A percentile compares a stretch with the other conserved stretches of the same genome.
Evolutionary conservation across 129 eudicot species (phyloP).

Genomic region (Lactuca sativa): DNA sequence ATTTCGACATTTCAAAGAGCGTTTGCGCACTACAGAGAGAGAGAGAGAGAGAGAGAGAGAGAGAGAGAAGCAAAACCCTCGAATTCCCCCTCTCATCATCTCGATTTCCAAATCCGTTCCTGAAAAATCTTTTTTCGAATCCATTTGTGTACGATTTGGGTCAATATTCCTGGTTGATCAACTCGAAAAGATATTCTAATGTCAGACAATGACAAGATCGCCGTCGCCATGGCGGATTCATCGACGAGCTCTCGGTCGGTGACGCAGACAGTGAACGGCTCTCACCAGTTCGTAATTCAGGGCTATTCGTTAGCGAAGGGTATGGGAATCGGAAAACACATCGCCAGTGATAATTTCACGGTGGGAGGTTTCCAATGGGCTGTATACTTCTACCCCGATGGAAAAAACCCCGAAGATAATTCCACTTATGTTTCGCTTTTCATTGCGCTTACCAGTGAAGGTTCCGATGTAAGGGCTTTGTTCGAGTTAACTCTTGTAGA

Average conservation of each 20-base stretch:
- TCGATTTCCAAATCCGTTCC: not conserved
- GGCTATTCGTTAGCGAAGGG: slow-evolving; percentile 89
- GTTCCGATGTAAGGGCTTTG: slow-evolving; percentile 81
- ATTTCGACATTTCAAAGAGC: not conserved
- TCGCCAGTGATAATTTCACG: slow-evolving; percentile 76
- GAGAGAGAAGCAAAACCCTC: slow-evolving; percentile 5
- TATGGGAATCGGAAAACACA: slow-evolving; percentile 82
- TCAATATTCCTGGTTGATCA: not conserved
- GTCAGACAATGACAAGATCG: slow-evolving; percentile 29
- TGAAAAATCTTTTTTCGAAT: not conserved
- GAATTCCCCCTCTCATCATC: slow-evolving; percentile 8
- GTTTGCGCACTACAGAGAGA: not conserved
- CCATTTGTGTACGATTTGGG: not conserved
- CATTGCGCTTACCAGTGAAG: slow-evolving; percentile 79
- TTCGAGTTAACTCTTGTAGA: slow-evolving; percentile 76
- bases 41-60: not conserved
- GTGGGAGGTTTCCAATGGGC: slow-evolving; percentile 91
- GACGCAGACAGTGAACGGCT: slow-evolving; percentile 77
- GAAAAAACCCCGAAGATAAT: slow-evolving; percentile 81
- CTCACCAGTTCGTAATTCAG: slow-evolving; percentile 71
- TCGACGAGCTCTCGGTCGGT: slow-evolving; percentile 67
- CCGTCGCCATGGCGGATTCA: slow-evolving; percentile 27
- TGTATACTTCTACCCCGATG: slow-evolving; percentile 80
- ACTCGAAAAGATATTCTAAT: not conserved
- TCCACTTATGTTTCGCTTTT: slow-evolving; percentile 75